A percentile compares a stretch with the other conserved stretches of the same genome.
Evolutionary conservation across 2,329 filamentous ascomycete species (phyloP).

Genomic region (Aspergillus ruber): DNA sequence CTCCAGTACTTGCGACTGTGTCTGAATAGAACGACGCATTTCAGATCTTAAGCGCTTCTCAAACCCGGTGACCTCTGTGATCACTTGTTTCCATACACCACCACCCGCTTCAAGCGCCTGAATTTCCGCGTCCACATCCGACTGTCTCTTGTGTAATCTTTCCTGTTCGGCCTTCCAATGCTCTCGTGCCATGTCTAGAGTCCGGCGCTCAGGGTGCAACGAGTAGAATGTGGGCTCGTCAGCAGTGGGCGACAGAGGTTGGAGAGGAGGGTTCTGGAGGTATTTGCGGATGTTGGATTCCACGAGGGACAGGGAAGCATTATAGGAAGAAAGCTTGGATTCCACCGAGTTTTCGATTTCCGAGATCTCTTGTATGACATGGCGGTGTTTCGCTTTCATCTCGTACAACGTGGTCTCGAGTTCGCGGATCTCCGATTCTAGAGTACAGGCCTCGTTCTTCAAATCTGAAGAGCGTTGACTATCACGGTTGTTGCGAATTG

Average conservation of each 20-base stretch:
- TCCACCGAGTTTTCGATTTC: constrained; percentile 52
- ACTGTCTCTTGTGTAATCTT: constrained; percentile 37
- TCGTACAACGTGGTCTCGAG: constrained; percentile 51
- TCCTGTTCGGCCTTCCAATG: constrained; percentile 49
- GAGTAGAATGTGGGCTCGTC: constrained; percentile 41
- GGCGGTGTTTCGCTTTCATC: constrained; percentile 50
- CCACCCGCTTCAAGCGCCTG: constrained; percentile 54
- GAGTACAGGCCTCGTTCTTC: constrained; percentile 43
- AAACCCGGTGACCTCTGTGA: constrained; percentile 48
- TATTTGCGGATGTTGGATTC: constrained; percentile 51
- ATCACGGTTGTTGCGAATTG: constrained; percentile 43
- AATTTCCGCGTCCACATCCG: constrained; percentile 47
- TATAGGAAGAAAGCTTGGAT: constrained; percentile 54
- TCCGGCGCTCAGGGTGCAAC: constrained; percentile 51
- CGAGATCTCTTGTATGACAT: constrained; percentile 47
- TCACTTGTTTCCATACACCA: constrained; percentile 51
- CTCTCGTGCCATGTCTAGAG: constrained; percentile 54
- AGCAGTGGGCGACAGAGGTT: constrained; percentile 27
- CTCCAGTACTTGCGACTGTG: constrained; percentile 12
- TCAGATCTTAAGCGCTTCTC: constrained; percentile 31
- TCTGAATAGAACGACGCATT: constrained; percentile 27
- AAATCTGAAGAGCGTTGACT: constrained; percentile 40
- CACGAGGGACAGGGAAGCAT: constrained; percentile 48
- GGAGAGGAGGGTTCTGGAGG: constrained; percentile 42
- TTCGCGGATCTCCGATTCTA: constrained; percentile 53